phyloP scores from a whole-genome alignment of 495 filamentous ascomycete species.

The Talaromyces ruber region DNA sequence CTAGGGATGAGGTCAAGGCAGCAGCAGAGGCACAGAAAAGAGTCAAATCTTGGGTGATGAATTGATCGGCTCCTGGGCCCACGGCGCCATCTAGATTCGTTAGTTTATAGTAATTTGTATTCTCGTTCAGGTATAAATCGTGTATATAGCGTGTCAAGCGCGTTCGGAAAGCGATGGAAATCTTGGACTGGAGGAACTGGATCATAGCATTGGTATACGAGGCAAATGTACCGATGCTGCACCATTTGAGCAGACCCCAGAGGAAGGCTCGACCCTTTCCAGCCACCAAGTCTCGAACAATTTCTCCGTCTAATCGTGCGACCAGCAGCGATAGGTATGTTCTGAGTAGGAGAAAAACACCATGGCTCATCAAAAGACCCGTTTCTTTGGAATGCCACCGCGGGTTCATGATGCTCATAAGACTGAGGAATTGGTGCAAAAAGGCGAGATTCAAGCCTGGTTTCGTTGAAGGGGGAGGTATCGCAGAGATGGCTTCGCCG shows the following conservation, averaged over 20 bases:
- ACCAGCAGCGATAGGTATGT: constrained; percentile 94
- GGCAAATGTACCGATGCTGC: constrained; percentile 62
- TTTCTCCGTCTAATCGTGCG: constrained; percentile 88
- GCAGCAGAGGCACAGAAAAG: constrained; percentile 89
- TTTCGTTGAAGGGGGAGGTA: constrained; percentile 82
- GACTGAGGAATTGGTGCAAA: constrained; percentile 88
- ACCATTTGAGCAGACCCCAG: constrained; percentile 84
- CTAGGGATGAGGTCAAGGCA: constrained; percentile 89
- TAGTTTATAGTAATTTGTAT: constrained; percentile 93
- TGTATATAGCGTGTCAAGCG: constrained; percentile 95
- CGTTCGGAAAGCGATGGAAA: constrained; percentile 96
- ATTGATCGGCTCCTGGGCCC: constrained; percentile 88
- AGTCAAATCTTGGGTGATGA: constrained; percentile 95
- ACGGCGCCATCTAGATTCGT: constrained; percentile 90
- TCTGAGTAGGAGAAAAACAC: constrained; percentile 58
- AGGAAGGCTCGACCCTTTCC: constrained; percentile 84
- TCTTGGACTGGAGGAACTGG: constrained; percentile 95
- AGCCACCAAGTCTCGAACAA: constrained; percentile 90
- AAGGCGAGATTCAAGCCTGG: constrained; percentile 96
- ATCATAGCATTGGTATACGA: constrained; percentile 96
- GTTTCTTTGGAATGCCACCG: constrained; percentile 93
- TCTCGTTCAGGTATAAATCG: constrained; percentile 89
- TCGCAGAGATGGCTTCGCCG: constrained; percentile 49
- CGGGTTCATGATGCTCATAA: constrained; percentile 96
- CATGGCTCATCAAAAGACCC: constrained; percentile 75